Percentiles rank a stretch among this genome's conserved stretches.
These are phyloP conservation scores for Termitomyces sp. DNA, from an alignment of 768 basidiomycete species.

Conservation along the genomic window DNA sequence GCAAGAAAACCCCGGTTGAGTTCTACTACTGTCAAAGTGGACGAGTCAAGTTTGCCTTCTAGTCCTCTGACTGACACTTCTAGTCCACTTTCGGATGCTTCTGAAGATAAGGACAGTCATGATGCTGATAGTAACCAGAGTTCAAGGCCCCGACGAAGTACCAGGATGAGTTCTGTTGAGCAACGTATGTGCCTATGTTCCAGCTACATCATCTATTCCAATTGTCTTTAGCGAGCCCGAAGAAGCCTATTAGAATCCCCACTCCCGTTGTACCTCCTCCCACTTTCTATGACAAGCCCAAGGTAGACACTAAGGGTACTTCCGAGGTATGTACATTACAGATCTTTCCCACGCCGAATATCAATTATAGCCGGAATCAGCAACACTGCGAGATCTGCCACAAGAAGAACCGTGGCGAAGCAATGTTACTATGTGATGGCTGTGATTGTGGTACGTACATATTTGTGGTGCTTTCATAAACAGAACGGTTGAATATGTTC, in stretches of 20 bases:
- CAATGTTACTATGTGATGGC: constrained; percentile 73
- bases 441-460: constrained; percentile 38
- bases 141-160: constrained; percentile 45
- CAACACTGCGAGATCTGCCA: constrained; percentile 92
- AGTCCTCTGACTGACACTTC: constrained; percentile 77
- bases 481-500: neutral
- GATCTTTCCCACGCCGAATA: constrained; percentile 21
- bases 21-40: constrained; percentile 28
- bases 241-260: constrained; percentile 23
- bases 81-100: constrained; percentile 74
- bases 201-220: constrained; percentile 6
- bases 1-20: constrained; percentile 28
- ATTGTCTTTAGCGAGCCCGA: constrained; percentile 26
- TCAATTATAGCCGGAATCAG: constrained; percentile 32
- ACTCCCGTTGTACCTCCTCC: constrained; percentile 37
- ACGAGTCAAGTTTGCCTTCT: constrained; percentile 56
- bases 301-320: constrained; percentile 39
- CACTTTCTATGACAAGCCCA: constrained; percentile 41
- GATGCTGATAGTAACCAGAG: constrained; percentile 41
- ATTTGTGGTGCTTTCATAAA: neutral
- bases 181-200: constrained; percentile 30
- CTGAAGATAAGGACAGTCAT: constrained; percentile 67
- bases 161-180: constrained; percentile 49
- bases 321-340: constrained; percentile 45
- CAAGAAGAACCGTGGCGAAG: constrained; percentile 80